Evolutionary conservation across 768 basidiomycete genomes (phyloP), one percentile per base, ranked within the genome.

Genomic region (Xerocomellus amylosporus): DNA sequence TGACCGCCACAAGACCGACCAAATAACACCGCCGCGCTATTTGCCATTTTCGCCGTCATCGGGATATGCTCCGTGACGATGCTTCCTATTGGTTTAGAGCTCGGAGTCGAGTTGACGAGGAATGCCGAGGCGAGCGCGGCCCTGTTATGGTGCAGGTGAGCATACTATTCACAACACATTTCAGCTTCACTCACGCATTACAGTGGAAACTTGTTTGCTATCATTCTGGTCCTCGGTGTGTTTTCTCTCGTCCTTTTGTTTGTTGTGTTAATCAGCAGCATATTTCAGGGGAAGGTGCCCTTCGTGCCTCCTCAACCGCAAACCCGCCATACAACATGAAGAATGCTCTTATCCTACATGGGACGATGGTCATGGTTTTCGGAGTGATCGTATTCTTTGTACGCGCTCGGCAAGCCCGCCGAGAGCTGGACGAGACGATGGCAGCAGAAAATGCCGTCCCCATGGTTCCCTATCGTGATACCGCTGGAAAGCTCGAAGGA

Each of bases 81-180:
- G 73, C 78, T 94, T 2, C 90, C 91, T 2, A 77, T 93, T 30
- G 84, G 75, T 1, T 73, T 94, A 52, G 91, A 94, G 64, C 80
- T 94, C 20, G 86, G 80, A 14, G 87, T 85, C 37, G 92, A 94
- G 67, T 65, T 93, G 20, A 90, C 90, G 8, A 77, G 88, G 53
- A 91, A 90, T 63, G 81, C 90, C 1, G 88, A 90, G 53, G 84
- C 81, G 1, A 90, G 88, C 55, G 79, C 89, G 0, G 86, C 90
- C 0, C 66, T 90, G 26, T 63, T 93, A 22, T 93, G 90, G 90
- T 85, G 84, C 70, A 72, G 75, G 86, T 89, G 64, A 53, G 85
- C 75, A 42, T 22, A 5, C 28, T 24, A 42, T 51, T 19, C 33
- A 2, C 8, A n/a, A 1, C 19, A 2, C 24, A 22, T 12, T n/a